Evolutionary conservation across 179 eudicot genomes (phyloP).

Genomic region (Silene vulgaris): DNA sequence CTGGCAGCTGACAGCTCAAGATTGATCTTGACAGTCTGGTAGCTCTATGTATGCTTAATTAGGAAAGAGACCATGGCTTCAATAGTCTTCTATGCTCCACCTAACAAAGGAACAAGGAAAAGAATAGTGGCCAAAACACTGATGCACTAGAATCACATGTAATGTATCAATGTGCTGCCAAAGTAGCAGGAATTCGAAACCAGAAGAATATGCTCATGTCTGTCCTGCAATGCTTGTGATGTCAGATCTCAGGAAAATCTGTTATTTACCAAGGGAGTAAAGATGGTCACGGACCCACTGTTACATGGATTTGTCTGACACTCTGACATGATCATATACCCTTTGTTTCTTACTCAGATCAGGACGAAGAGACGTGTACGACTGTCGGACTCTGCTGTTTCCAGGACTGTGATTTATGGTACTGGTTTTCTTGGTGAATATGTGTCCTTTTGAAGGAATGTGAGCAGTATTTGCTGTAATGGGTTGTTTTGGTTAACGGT

Average conservation of each 20-base stretch:
- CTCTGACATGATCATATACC: constrained; percentile 9
- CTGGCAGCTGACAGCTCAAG: constrained; percentile 12
- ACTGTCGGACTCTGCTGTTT: constrained; percentile 3
- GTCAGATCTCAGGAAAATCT: not conserved
- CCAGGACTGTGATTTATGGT: not conserved
- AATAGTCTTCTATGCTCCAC: constrained; percentile 7
- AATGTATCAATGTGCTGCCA: constrained; percentile 26
- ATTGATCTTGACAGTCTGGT: constrained; percentile 8
- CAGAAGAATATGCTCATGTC: not conserved
- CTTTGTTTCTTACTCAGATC: not conserved
- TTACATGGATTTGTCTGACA: constrained; percentile 12
- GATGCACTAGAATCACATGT: constrained; percentile 18
- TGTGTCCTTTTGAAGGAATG: not conserved
- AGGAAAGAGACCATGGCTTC: constrained; percentile 8
- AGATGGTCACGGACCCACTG: constrained; percentile 22
- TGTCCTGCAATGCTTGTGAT: not conserved
- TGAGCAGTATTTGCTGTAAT: not conserved
- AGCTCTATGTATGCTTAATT: not conserved
- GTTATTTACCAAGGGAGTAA: constrained; percentile 1
- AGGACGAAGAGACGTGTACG: not conserved
- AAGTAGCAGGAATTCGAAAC: not conserved
- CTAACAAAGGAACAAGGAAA: not conserved
- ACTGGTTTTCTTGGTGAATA: not conserved
- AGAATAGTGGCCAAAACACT: not conserved
- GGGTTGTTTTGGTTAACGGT: not conserved